Conservation (phyloP, 345 rosid species). For the Cardamine chenopodiifolia region DNA sequence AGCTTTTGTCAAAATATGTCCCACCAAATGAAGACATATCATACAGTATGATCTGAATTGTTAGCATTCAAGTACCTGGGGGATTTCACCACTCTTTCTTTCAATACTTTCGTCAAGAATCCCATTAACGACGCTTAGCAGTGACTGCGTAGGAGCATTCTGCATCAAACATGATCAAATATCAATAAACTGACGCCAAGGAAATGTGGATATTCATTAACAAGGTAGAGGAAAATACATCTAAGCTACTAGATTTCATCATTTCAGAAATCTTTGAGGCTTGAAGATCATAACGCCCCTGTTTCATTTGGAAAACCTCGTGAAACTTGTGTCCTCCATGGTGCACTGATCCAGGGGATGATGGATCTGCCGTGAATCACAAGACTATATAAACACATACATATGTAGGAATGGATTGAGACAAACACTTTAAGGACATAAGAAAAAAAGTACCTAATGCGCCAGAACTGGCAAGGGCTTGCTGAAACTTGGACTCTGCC, state of each 20-base stretch:
- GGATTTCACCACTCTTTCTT: conserved; percentile 69
- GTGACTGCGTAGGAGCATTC: conserved; percentile 95
- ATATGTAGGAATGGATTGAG: too few species aligned
- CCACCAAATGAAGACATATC: neutral
- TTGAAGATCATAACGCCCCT: conserved; percentile 74
- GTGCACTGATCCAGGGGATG: conserved; percentile 52
- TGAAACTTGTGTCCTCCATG: conserved; percentile 71
- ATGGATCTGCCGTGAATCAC: too few species aligned
- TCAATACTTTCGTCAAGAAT: conserved; percentile 86
- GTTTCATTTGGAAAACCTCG: conserved; percentile 81
- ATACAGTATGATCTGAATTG: neutral
- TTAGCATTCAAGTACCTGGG: conserved; percentile 63
- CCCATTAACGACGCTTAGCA: conserved; percentile 77
- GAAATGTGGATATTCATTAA: neutral
- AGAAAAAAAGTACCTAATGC: conserved; percentile 46
- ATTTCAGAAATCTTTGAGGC: conserved; percentile 77
- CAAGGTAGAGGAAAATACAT: conserved; percentile 48
- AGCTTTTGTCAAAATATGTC: conserved; percentile 24
- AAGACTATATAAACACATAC: too few species aligned
- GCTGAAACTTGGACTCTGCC: conserved; percentile 53
- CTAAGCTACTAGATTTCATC: conserved; percentile 78
- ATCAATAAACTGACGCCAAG: too few species aligned
- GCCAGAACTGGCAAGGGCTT: conserved; percentile 43
- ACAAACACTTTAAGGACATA: too few species aligned
- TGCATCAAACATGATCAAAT: too few species aligned